phyloP scores from a whole-genome alignment of 345 rosid genomes.

The Gossypium mustelinum region DNA sequence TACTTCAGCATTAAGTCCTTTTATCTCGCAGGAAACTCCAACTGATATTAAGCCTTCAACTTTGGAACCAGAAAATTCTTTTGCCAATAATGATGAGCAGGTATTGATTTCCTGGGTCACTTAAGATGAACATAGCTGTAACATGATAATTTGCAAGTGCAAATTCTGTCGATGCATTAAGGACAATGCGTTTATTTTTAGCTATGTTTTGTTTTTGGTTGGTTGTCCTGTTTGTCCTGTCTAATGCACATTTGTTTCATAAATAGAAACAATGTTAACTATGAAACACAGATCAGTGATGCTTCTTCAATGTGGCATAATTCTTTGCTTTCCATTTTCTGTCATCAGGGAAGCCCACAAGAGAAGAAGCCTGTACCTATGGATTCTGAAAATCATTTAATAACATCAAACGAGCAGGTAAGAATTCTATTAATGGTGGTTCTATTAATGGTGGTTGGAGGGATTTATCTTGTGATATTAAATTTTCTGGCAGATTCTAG shows the following conservation, averaged over 20 bases:
- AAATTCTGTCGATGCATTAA: neutral
- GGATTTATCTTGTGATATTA: neutral
- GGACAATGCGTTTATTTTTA: neutral
- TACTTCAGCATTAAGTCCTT: neutral
- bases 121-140: neutral
- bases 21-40: constrained; percentile 29
- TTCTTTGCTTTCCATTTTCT: constrained; percentile 13
- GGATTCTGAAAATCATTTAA: constrained; percentile 21
- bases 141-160: neutral
- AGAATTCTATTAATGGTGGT: neutral
- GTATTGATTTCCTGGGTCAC: constrained; percentile 22
- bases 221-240: neutral
- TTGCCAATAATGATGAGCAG: constrained; percentile 34
- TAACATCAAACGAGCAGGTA: constrained; percentile 36
- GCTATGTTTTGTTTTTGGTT: neutral
- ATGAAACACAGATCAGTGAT: constrained; percentile 1
- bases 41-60: constrained; percentile 36
- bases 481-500: neutral
- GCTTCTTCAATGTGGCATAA: constrained; percentile 5
- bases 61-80: constrained; percentile 28
- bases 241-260: constrained; percentile 2
- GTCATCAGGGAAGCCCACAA: constrained; percentile 39
- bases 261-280: neutral
- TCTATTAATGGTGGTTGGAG: constrained; percentile 4
- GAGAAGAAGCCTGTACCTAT: constrained; percentile 34